phyloP scores from a whole-genome alignment of 768 basidiomycete genomes.

The Auricularia heimuer region DNA sequence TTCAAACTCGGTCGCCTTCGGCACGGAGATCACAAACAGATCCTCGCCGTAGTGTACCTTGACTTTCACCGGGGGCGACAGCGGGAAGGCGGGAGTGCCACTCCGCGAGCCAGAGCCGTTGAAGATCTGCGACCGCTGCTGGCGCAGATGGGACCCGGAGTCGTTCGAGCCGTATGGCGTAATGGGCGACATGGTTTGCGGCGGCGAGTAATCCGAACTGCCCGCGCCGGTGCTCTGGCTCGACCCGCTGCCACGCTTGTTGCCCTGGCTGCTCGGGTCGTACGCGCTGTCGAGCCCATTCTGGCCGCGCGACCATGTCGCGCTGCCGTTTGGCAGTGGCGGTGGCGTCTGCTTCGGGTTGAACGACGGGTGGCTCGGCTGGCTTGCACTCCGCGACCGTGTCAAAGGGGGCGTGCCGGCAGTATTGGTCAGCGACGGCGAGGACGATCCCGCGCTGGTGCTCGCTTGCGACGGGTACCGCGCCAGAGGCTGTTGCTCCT shows the following conservation, averaged over 20 bases:
- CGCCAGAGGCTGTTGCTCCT: constrained; percentile 24
- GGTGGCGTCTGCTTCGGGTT: constrained; percentile 49
- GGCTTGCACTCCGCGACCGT: constrained; percentile 71
- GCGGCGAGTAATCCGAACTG: constrained; percentile 72
- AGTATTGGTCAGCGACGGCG: background rate
- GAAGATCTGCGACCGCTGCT: constrained; percentile 45
- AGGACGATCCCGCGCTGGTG: constrained; percentile 7
- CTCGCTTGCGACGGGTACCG: constrained; percentile 1
- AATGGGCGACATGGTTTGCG: constrained; percentile 76
- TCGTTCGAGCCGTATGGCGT: constrained; percentile 89
- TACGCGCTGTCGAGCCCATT: constrained; percentile 17
- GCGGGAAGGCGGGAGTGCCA: background rate
- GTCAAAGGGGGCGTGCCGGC: constrained; percentile 26
- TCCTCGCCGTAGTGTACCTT: constrained; percentile 94
- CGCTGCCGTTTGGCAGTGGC: constrained; percentile 29
- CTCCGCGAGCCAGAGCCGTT: constrained; percentile 21
- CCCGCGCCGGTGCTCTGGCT: constrained; percentile 67
- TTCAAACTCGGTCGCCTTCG: constrained; percentile 64
- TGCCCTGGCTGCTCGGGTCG: constrained; percentile 20
- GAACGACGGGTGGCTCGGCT: constrained; percentile 50
- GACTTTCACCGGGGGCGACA: constrained; percentile 60
- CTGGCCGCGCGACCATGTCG: constrained; percentile 34
- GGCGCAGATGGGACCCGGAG: constrained; percentile 39
- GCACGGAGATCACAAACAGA: constrained; percentile 89
- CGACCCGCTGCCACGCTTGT: constrained; percentile 75